These are phyloP conservation scores for Calonectria pauciramosa DNA, from an alignment of 2,329 filamentous ascomycete genomes.

Conservation along the genomic window DNA sequence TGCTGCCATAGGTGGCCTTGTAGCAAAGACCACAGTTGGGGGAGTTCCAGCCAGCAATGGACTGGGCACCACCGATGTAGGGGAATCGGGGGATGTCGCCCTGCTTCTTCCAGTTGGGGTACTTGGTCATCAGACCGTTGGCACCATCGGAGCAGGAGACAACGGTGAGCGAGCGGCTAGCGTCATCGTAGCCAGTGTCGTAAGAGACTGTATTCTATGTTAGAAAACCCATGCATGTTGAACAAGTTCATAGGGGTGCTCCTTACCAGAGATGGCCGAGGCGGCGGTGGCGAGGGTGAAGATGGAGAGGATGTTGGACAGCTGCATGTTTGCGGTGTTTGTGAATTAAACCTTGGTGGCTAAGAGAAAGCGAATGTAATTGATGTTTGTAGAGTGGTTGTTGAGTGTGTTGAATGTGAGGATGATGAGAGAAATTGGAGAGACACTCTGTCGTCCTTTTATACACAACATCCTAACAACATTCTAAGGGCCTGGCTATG, in stretches of 20 bases:
- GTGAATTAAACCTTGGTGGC: constrained; percentile 28
- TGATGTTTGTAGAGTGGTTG: constrained; percentile 11
- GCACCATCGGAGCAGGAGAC: constrained; percentile 77
- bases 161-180: constrained; percentile 63
- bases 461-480: neutral
- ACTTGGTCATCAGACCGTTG: constrained; percentile 74
- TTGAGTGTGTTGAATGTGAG: constrained; percentile 8
- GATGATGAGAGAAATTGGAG: neutral
- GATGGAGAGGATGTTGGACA: constrained; percentile 56
- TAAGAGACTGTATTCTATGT: constrained; percentile 70
- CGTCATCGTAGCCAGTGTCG: constrained; percentile 78
- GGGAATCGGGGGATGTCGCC: constrained; percentile 65
- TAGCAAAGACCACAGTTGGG: constrained; percentile 72
- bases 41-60: constrained; percentile 70
- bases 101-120: constrained; percentile 71
- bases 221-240: constrained; percentile 9
- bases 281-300: constrained; percentile 54
- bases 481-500: neutral
- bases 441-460: neutral
- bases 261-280: constrained; percentile 53
- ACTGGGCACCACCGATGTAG: constrained; percentile 67
- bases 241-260: neutral
- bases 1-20: constrained; percentile 64
- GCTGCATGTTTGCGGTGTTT: constrained; percentile 57
- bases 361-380: neutral